phyloP scores from a whole-genome alignment of 2,329 filamentous ascomycete species.

The Alternaria infectoria region DNA sequence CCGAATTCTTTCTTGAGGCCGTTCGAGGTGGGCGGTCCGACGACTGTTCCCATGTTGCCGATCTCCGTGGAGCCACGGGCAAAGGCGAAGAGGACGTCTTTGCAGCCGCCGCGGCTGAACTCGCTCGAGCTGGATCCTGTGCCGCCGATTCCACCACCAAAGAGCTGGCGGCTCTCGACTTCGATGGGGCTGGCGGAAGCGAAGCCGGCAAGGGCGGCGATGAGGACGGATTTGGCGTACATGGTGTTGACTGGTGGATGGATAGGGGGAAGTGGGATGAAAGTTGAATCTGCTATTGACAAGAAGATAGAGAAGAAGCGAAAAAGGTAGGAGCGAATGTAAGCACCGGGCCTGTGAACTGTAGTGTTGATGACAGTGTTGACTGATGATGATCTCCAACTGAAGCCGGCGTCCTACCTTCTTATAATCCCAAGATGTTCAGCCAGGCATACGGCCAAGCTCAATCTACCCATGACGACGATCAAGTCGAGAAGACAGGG shows the following conservation, averaged over 20 bases:
- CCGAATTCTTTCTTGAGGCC: conserved; percentile 39
- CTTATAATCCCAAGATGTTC: conserved; percentile 1
- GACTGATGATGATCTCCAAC: conserved; percentile 1
- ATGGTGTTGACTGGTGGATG: conserved; percentile 21
- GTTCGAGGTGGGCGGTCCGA: conserved; percentile 42
- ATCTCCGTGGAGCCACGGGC: conserved; percentile 57
- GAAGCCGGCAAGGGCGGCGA: conserved; percentile 28
- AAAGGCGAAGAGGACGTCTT: conserved; percentile 55
- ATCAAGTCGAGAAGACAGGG: neutral
- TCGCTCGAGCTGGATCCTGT: conserved; percentile 45
- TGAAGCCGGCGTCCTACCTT: conserved; percentile 1
- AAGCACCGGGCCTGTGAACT: neutral
- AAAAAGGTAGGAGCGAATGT: conserved; percentile 4
- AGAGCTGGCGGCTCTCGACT: conserved; percentile 32
- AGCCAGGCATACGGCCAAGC: neutral
- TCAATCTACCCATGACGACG: conserved; percentile 1
- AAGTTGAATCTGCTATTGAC: neutral
- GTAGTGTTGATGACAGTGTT: neutral
- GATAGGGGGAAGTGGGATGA: neutral
- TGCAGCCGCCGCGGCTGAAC: conserved; percentile 50
- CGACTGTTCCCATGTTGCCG: conserved; percentile 54
- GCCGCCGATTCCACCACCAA: conserved; percentile 6
- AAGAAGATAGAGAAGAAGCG: neutral
- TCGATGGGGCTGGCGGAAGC: conserved; percentile 31
- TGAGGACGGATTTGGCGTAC: conserved; percentile 33